Evolutionary conservation across 805 yeast species (phyloP).

Genomic region (Starmerella bombi): DNA sequence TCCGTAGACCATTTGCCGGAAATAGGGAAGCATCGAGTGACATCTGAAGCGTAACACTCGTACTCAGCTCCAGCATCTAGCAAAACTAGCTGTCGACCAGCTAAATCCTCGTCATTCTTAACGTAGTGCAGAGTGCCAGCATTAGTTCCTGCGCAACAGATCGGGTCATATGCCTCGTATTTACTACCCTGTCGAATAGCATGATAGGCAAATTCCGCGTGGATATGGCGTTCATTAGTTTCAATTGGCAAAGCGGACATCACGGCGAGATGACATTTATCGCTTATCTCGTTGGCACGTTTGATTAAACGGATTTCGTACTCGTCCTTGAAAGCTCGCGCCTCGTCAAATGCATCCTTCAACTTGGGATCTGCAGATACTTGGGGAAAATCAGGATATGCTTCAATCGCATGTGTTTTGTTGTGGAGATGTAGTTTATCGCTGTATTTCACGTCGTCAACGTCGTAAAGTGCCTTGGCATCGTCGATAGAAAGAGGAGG

Average conservation of each 20-base stretch:
- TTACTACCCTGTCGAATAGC: conserved; percentile 90
- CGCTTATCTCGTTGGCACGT: conserved; percentile 74
- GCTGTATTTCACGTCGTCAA: conserved; percentile 63
- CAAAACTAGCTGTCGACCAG: conserved; percentile 50
- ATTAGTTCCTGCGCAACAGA: conserved; percentile 85
- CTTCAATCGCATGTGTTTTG: conserved; percentile 18
- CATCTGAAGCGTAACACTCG: conserved; percentile 85
- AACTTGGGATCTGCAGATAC: conserved; percentile 20
- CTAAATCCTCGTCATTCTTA: conserved; percentile 56
- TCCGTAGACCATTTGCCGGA: conserved; percentile 82
- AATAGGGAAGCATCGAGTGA: conserved; percentile 89
- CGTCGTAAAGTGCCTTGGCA: conserved; percentile 56
- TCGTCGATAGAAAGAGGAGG: conserved; percentile 56
- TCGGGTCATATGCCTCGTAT: conserved; percentile 81
- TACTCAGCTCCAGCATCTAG: conserved; percentile 98
- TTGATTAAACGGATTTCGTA: conserved; percentile 65
- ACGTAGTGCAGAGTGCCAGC: conserved; percentile 87
- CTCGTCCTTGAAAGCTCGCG: conserved; percentile 72
- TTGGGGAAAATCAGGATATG: background rate
- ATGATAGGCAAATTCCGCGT: conserved; percentile 91
- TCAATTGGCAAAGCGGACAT: conserved; percentile 89
- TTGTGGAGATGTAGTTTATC: conserved; percentile 32
- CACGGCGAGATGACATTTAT: conserved; percentile 76
- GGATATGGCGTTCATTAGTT: conserved; percentile 74
- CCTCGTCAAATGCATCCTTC: conserved; percentile 65